A percentile compares a stretch with the other conserved stretches of the same genome.
Evolutionary conservation across 139 green algal species (phyloP).

Genomic region (Tetraselmis chui): DNA sequence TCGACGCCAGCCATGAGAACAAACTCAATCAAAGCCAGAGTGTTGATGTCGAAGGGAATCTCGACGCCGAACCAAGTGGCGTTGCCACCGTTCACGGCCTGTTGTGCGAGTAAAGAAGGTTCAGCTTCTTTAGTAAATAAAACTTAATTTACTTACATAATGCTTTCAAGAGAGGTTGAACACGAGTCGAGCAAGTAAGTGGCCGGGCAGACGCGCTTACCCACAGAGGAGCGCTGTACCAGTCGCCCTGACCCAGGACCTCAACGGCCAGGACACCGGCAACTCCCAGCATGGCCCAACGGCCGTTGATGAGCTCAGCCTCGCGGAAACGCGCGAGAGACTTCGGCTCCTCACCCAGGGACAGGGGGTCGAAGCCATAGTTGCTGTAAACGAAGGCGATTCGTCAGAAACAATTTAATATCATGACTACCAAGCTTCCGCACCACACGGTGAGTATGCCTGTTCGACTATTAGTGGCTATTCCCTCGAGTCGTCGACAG

Average conservation of each 20-base stretch:
- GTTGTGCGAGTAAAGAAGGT: too few relatives aligned
- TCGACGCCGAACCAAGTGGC: slow-evolving; percentile 66
- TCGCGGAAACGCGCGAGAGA: slow-evolving; percentile 19
- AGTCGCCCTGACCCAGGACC: slow-evolving; percentile 20
- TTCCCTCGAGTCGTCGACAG: too few relatives aligned
- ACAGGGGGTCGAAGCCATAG: slow-evolving; percentile 80
- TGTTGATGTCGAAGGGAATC: slow-evolving; percentile 73
- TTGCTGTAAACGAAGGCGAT: slow-evolving; percentile 31
- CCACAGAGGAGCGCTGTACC: slow-evolving; percentile 65
- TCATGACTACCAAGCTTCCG: too few relatives aligned
- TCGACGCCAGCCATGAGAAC: slow-evolving; percentile 62
- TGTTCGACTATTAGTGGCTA: too few relatives aligned
- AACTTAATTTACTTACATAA: too few relatives aligned
- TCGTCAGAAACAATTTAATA: too few relatives aligned
- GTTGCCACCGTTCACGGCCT: slow-evolving; percentile 60
- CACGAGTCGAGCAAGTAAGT: too few relatives aligned
- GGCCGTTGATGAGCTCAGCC: slow-evolving; percentile 59
- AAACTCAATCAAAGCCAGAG: slow-evolving; percentile 65
- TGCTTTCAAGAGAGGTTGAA: too few relatives aligned
- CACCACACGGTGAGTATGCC: too few relatives aligned
- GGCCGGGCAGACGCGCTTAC: slow-evolving; percentile 19
- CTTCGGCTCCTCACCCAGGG: slow-evolving; percentile 40
- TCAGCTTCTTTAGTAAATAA: too few relatives aligned
- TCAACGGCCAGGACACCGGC: slow-evolving; percentile 58
- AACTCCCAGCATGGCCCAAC: slow-evolving; percentile 66